Percentiles rank a stretch among this genome's conserved stretches.
These are phyloP conservation scores for Crepidotus variabilis DNA, from an alignment of 768 basidiomycete species.

Conservation along the genomic window DNA sequence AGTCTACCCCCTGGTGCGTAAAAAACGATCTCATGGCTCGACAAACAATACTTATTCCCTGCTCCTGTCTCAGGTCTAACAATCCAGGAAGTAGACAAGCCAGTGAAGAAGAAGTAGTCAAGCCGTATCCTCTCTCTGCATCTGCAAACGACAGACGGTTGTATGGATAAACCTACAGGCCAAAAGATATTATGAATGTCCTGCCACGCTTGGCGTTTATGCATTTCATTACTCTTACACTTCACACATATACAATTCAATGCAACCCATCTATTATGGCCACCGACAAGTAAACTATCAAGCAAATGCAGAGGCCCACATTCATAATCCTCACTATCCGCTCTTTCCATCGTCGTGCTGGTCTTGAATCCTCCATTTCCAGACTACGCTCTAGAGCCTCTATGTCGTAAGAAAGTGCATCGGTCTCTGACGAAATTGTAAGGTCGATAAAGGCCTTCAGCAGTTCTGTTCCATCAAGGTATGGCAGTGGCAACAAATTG, in stretches of 20 bases:
- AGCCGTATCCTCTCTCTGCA: neutral
- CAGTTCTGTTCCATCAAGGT: conserved; percentile 68
- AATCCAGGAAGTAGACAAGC: conserved; percentile 68
- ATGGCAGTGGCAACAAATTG: conserved; percentile 73
- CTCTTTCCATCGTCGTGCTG: conserved; percentile 18
- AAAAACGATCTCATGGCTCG: neutral
- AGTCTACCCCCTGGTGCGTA: conserved; percentile 88
- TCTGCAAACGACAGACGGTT: too few species aligned
- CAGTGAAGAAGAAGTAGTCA: conserved; percentile 69
- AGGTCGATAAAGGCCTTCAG: conserved; percentile 29
- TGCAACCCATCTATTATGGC: conserved; percentile 12
- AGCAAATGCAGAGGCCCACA: neutral
- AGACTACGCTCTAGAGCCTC: conserved; percentile 24
- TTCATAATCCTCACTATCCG: conserved; percentile 3
- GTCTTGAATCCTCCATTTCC: conserved; percentile 7
- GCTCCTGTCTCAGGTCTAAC: conserved; percentile 54
- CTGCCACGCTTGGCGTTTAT: conserved; percentile 5
- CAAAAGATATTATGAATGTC: neutral
- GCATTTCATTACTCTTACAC: conserved; percentile 17
- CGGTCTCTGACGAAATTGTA: neutral
- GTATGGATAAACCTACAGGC: too few species aligned
- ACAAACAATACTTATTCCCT: neutral
- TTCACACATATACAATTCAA: conserved; percentile 11
- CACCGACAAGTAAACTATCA: conserved; percentile 10
- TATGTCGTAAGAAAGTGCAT: conserved; percentile 23